Conservation (phyloP, 257 asterid genomes). For the Nicotiana noctiflora region DNA sequence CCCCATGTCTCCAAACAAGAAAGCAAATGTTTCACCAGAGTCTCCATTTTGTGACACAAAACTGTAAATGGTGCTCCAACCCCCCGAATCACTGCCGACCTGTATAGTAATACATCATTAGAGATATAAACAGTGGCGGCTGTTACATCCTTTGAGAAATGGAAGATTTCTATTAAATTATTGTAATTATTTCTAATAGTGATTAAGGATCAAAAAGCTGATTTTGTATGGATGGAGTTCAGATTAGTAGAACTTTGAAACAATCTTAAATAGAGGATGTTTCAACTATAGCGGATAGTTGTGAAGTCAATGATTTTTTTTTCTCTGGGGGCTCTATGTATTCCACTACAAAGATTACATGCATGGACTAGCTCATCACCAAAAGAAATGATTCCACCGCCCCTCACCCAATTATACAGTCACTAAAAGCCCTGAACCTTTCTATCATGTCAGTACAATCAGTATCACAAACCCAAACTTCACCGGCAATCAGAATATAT, state of each 20-base stretch:
- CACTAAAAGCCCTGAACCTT: neutral
- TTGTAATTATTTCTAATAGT: neutral
- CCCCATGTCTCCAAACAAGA: conserved; percentile 97
- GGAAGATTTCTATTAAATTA: neutral
- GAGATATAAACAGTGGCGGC: neutral
- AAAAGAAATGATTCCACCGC: neutral
- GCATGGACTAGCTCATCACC: neutral
- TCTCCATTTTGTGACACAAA: conserved; percentile 55
- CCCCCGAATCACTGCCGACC: conserved; percentile 84
- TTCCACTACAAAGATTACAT: neutral
- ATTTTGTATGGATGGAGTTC: neutral
- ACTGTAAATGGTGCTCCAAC: conserved; percentile 64
- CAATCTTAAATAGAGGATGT: neutral
- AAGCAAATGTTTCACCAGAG: conserved; percentile 59
- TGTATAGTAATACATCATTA: conserved; percentile 20
- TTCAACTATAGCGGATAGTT: neutral
- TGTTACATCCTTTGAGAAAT: neutral
- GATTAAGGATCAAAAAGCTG: neutral
- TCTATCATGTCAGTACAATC: neutral
- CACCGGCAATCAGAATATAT: neutral
- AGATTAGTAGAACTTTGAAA: neutral
- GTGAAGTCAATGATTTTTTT: neutral
- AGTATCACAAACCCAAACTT: neutral
- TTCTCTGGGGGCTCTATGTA: neutral
- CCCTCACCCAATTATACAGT: neutral